Base-by-base conservation (phyloP, 2,329 filamentous ascomycete genomes). In the Fusarium mangiferae region DNA sequence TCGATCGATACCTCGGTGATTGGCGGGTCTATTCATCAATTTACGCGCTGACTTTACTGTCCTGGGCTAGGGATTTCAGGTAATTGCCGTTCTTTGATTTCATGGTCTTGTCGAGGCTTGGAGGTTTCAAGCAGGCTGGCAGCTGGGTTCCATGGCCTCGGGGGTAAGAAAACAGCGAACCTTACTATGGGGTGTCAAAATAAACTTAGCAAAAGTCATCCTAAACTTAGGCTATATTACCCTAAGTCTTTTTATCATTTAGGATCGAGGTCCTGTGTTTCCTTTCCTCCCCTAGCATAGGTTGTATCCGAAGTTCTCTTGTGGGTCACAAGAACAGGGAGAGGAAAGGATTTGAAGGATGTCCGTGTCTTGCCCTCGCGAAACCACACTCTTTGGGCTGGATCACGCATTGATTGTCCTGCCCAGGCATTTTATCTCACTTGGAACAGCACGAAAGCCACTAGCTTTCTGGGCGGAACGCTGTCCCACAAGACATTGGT, bases 381-480 rank as follows among this genome's bases (percentile, higher is more conserved):
- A 39, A 39, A 68, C 62, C 45, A 41, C 42, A 36, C 26, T 49
- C 56, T 30, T 38, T 46, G 52, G 15, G 11, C 44, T 28, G 46
- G 39, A 57, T 73, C 60, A 66, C 48, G 54, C 58, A 74, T 74
- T 55, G 62, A 57, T 64, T 74, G 42, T 58, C 44, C 61, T 66
- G 45, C 55, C 41, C 46, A 66, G 49, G 67, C 46, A 33, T 62
- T 67, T 62, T 68, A 48, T 73, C 46, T 68, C 57, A 24, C 30
- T 51, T 51, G 49, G 55, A 56, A 55, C 30, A 44, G 30, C 36
- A 52, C 28, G 28, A 61, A 54, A 48, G 38, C 63, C 56, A 28
- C 49, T 35, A 49, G 54, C 22, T 44, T 36, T 55, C 17, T 17
- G 20, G 38, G 44, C 48, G 52, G 45, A 61, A 60, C 52, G 58